phyloP scores from a whole-genome alignment of 2,329 filamentous ascomycete genomes.

The Cordyceps cicadae region DNA sequence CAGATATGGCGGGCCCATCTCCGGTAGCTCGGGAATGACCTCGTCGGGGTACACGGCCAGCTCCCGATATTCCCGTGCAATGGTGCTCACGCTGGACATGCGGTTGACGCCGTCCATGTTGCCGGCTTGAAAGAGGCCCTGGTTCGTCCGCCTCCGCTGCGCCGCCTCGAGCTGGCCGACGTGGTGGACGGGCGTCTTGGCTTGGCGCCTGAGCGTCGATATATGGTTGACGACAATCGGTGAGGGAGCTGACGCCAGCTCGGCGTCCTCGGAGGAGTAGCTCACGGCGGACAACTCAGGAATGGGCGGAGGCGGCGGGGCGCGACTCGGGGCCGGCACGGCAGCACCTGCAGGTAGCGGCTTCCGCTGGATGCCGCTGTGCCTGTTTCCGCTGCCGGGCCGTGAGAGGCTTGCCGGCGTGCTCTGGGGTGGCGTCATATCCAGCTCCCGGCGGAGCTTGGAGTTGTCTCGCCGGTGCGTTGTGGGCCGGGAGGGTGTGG shows the following conservation, averaged over 20 bases:
- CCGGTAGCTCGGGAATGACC: not conserved
- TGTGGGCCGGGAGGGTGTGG: not conserved
- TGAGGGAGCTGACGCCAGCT: not conserved
- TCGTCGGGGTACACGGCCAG: conserved; percentile 30
- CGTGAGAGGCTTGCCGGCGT: not conserved
- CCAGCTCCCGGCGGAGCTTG: not conserved
- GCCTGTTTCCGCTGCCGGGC: not conserved
- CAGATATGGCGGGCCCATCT: not conserved
- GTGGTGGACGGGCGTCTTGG: conserved; percentile 42
- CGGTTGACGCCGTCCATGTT: conserved; percentile 21
- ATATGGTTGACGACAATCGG: not conserved
- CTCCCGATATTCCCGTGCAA: conserved; percentile 43
- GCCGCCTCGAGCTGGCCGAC: conserved; percentile 41
- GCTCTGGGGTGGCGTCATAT: conserved; percentile 3
- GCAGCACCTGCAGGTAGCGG: not conserved
- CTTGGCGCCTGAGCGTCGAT: conserved; percentile 34
- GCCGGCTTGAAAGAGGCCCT: not conserved
- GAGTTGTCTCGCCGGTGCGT: not conserved
- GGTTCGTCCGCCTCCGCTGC: conserved; percentile 14
- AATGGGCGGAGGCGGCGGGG: conserved; percentile 8
- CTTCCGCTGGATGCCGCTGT: conserved; percentile 1
- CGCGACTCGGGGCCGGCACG: not conserved
- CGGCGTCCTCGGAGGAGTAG: not conserved
- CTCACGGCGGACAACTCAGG: conserved; percentile 6
- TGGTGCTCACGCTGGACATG: conserved; percentile 36